Conservation (phyloP, 371 early-diverging fungal genomes). For the Saksenaea vasiformis region DNA sequence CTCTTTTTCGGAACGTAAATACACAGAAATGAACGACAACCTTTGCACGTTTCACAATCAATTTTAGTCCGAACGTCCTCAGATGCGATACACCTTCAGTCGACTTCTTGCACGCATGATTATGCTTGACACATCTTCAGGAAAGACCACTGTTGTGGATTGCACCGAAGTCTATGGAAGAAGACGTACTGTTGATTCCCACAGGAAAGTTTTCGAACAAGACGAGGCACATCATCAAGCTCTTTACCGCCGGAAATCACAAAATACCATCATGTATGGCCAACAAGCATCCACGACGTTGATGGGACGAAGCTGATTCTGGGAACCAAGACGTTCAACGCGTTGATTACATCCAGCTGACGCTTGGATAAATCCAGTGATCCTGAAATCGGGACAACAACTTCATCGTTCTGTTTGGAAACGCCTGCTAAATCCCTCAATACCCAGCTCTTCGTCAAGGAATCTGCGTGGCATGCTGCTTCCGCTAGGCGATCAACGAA, state of each 20-base stretch:
- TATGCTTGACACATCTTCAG: slow-evolving; percentile 13
- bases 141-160: slow-evolving; percentile 19
- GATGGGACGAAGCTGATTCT: not conserved
- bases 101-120: slow-evolving; percentile 12
- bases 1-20: too few species aligned
- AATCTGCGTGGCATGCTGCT: slow-evolving; percentile 7
- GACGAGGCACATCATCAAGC: too few species aligned
- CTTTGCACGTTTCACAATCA: not conserved
- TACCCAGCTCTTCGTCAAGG: slow-evolving; percentile 1
- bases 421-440: not conserved
- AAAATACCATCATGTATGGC: not conserved
- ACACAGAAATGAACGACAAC: not conserved
- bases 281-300: not conserved
- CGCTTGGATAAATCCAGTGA: not conserved
- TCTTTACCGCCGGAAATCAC: not conserved
- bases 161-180: slow-evolving; percentile 22
- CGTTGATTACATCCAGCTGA: not conserved
- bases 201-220: not conserved
- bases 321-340: not conserved
- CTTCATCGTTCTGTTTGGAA: slow-evolving; percentile 3
- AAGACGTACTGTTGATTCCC: slow-evolving; percentile 4
- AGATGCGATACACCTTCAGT: slow-evolving; percentile 9
- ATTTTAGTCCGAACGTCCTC: slow-evolving; percentile 1
- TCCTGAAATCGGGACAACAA: not conserved
- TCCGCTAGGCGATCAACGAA: not conserved